Evolutionary conservation across 805 yeast species (phyloP), one percentile per base, ranked within the genome.

Genomic region (Allodekkera sacchari): DNA sequence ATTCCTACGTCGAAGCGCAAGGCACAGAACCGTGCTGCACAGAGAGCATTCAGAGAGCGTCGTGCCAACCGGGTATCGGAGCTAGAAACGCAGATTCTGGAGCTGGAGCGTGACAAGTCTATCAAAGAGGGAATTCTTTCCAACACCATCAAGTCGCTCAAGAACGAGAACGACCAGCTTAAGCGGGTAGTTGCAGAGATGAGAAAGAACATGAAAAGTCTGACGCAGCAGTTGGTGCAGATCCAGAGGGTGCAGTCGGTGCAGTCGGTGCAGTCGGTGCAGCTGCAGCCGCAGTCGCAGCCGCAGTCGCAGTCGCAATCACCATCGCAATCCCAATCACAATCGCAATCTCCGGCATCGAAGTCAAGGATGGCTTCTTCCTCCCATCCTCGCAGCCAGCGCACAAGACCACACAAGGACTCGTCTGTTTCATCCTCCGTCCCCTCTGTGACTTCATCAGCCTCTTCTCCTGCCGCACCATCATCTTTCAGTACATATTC

Each of bases 1-100:
- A 73, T 88, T 0, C 94, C 95, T 0, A 87, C 88, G 1, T 74
- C 80, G 15, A 83, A 83, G 53, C 62, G 95, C 33, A 84, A 84
- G 55, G 94, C 94, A 3, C 96, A 83, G 55, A 87, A 87, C 52
- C 63, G 96, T 36, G 94, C 92, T n/a, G 95, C 96, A 15, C 94
- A 88, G 62, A 52, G 95, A 36, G 94, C 96, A 2, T 83, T 84
- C 59, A 62, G 96, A 42, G 94, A 85, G 53, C 66, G 95, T 42
- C 63, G 94, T 45, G 94, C 95, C 13, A 81, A 82, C 20, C 61
- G 87, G 31, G 83, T 85, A 6, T 75, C 74, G 36, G 94, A 82
- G 50, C 63, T 88, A 33, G 95, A 84, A 52, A 71, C 68, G 31
- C 75, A 74, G 54, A 64, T 80, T 35, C 60, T 68, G 50, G 82